Evolutionary conservation across 306 rosid species (phyloP).

Genomic region (Ammopiptanthus mongolicus): DNA sequence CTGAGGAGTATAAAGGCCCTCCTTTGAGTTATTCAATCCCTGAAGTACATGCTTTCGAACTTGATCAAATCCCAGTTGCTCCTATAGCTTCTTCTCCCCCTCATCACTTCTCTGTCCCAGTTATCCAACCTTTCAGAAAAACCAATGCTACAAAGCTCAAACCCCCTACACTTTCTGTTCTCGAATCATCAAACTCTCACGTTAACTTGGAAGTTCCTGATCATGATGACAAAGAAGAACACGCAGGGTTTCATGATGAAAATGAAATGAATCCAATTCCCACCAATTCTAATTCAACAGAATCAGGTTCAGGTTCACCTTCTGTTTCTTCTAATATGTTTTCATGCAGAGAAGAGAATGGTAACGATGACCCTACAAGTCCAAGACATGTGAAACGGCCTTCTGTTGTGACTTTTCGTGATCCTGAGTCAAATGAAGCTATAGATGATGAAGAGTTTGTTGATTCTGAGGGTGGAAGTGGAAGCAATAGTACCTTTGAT

Average conservation of each 20-base stretch:
- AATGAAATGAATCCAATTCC: conserved; percentile 31
- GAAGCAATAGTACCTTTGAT: conserved; percentile 7
- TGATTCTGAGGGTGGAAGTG: conserved; percentile 26
- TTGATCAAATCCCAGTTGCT: conserved; percentile 51
- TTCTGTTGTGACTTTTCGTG: conserved; percentile 54
- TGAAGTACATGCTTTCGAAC: conserved; percentile 41
- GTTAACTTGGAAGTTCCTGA: not conserved
- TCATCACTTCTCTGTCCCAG: conserved; percentile 35
- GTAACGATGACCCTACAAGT: not conserved
- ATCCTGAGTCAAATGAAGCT: conserved; percentile 31
- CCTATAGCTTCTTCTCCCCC: conserved; percentile 36
- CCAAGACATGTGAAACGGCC: conserved; percentile 49
- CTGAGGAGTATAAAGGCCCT: conserved; percentile 63
- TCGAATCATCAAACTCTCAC: not conserved
- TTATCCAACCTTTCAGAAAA: conserved; percentile 55
- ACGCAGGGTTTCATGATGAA: conserved; percentile 14
- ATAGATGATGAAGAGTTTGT: conserved; percentile 22
- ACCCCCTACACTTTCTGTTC: not conserved
- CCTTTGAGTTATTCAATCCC: conserved; percentile 49
- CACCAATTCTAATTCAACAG: conserved; percentile 23
- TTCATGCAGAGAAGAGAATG: conserved; percentile 32
- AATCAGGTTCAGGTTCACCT: conserved; percentile 36
- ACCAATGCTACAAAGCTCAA: too few species aligned
- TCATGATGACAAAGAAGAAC: conserved; percentile 12
- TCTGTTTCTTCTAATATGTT: conserved; percentile 43